phyloP scores from a whole-genome alignment of 345 rosid species.

The Citrus maxima region DNA sequence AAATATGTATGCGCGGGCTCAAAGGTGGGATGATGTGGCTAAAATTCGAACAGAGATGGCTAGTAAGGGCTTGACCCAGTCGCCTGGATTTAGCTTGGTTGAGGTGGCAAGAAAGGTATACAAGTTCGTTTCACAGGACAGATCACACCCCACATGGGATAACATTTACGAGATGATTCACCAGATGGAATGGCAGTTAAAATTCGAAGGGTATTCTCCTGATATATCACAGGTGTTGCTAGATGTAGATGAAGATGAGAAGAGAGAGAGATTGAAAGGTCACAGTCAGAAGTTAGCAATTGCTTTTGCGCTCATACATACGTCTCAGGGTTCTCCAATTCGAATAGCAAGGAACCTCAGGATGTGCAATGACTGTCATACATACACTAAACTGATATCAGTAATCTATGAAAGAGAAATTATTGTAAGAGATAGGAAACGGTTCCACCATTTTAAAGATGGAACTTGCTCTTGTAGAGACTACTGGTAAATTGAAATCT shows the following conservation, averaged over 20 bases:
- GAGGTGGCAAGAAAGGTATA: constrained; percentile 45
- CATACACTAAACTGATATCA: constrained; percentile 62
- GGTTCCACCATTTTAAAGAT: constrained; percentile 75
- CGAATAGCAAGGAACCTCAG: constrained; percentile 66
- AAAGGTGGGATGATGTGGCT: constrained; percentile 57
- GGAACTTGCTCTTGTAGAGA: constrained; percentile 79
- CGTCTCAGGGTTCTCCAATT: constrained; percentile 57
- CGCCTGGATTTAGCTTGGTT: constrained; percentile 56
- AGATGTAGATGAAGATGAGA: constrained; percentile 65
- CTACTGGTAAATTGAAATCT: constrained; percentile 48
- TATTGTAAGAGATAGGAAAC: constrained; percentile 57
- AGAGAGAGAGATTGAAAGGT: constrained; percentile 59
- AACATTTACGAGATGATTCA: constrained; percentile 58
- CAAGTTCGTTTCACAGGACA: constrained; percentile 66
- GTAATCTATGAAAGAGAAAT: constrained; percentile 62
- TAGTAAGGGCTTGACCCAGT: constrained; percentile 36
- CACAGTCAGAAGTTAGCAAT: constrained; percentile 77
- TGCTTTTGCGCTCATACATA: constrained; percentile 56
- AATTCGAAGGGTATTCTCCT: constrained; percentile 67
- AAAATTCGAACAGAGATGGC: constrained; percentile 40
- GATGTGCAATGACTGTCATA: constrained; percentile 85
- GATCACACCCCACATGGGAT: constrained; percentile 33
- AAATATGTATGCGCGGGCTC: constrained; percentile 50
- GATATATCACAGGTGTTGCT: constrained; percentile 55
- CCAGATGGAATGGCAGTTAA: constrained; percentile 91